Base-by-base conservation (phyloP, 1,139 yeast species). In the Diutina rugosa region DNA sequence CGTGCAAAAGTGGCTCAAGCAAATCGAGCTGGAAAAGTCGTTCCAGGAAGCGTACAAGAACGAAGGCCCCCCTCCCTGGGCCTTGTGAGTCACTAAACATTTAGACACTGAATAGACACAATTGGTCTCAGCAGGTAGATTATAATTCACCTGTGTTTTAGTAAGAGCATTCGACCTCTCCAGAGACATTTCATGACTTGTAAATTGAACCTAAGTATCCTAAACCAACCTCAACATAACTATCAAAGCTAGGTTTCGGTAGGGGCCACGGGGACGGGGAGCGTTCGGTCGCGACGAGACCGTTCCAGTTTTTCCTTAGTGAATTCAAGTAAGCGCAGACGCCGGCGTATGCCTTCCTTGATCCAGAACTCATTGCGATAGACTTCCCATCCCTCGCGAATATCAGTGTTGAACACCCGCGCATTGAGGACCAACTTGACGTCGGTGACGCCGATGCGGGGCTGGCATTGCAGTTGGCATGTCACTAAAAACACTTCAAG, bases 301-400 rank as follows among this genome's bases (percentile, higher is more conserved):
- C 32, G 49, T 12, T 46, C 49, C 9, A 30, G 29, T 29, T 29
- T 47, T 4, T 9, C 38, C 38, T 29, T 14, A 6, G 51, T 47
- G 29, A 76, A 74, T 45, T 72, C 70, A 61, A 76, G 63, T 63
- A 78, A 67, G 49, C 70, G 68, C 55, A 74, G 73, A 51, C 90
- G 73, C 62, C 91, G 73, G 62, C 95, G 78, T 6, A 84, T 82
- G 1, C 90, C 87, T 67, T 90, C 97, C 63, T 87, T 78, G 41
- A 84, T 82, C 97, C 98, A 93, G 66, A 90, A 93, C 67, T 91
- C 97, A 63, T 89, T 89, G 58, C 99, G 73, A 65, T 91, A 93
- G 54, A 90, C 70, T 64, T 93, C 99, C 99, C 99, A 93, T 12
- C 91, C 95, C 67, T 91, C 97, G 61, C 97, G 77, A 4, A 88